Evolutionary conservation across 2,329 filamentous ascomycete species (phyloP), one percentile per base, ranked within the genome.

Genomic region (Claviceps sorghi): DNA sequence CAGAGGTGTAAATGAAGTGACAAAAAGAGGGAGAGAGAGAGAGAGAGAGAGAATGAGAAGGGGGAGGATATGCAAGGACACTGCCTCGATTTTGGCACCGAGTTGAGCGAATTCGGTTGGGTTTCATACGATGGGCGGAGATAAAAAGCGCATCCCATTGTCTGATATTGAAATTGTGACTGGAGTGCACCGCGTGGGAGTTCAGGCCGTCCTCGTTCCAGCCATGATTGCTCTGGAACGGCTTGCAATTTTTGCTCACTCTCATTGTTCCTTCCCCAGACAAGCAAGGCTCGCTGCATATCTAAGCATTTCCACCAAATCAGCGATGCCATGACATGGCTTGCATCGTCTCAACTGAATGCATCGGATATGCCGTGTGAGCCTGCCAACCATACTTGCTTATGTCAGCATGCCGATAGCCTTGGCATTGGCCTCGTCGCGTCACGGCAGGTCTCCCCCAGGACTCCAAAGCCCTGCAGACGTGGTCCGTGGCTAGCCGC

Each of bases 381-480:
- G 7, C 22, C 19, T 22, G 41, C 21, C 49, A 34, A 22, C 26
- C 17, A 36, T 36, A 32, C 21, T 40, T 41, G 52, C 43, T 53
- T 53, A 53, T 44, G 52, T 53, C 49, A 53, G 49, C 52, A 41
- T 11, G 11, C 30, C 30, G 30, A 38, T 4, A 40, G 49, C 44
- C 32, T 48, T 38, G 52, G 26, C 43, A 50, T 50, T 50, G 52
- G 49, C 40, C 44, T 43, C 40, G 52, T 48, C 38, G 52, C 49
- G 52, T 15, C 43, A 15, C 32, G n/a, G n/a, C 4, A 32, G 29
- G 40, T 8, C 21, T 48, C 41, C 32, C 8, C 21, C 6, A 11
- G 43, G 36, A 46, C 29, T 38, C n/a, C 17, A 32, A 40, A 46
- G 41, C 32, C 10, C 22, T 26, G 29, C 48, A 36, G 38, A 41